Conservation (phyloP, 192 early-diverging fungal species). For the Coemansia furcata region DNA sequence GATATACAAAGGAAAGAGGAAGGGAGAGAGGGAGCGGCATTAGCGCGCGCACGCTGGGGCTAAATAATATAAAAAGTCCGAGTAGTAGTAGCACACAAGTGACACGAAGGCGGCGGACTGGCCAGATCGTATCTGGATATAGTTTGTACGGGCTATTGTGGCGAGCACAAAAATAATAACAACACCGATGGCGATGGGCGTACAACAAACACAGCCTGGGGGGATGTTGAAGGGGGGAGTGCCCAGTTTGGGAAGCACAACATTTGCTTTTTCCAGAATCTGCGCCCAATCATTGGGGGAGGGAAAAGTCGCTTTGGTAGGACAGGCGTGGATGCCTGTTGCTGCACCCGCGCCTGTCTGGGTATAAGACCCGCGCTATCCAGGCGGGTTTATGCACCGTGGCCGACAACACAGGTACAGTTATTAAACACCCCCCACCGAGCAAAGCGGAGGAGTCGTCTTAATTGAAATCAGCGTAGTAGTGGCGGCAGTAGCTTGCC, state of each 20-base stretch:
- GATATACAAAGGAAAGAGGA: neutral
- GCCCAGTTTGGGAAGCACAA: conserved; percentile 5
- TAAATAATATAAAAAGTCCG: neutral
- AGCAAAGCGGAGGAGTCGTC: neutral
- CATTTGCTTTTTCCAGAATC: neutral
- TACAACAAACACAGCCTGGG: neutral
- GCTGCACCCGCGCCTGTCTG: neutral
- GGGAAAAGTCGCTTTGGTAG: neutral
- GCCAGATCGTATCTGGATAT: neutral
- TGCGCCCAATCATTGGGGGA: neutral
- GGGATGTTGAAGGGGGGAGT: neutral
- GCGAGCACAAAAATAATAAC: conserved; percentile 8
- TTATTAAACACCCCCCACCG: neutral
- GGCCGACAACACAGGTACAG: neutral
- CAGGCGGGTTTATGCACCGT: too few species aligned
- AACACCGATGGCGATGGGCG: neutral
- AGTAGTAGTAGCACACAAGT: neutral
- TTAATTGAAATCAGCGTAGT: neutral
- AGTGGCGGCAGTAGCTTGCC: neutral
- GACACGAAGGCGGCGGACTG: conserved; percentile 1
- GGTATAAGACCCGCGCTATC: neutral
- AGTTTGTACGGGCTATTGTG: neutral
- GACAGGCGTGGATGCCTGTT: neutral
- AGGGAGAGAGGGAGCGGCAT: neutral
- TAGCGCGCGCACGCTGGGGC: neutral